Conservation (phyloP, 495 filamentous ascomycete genomes). For the Aspergillus nanangensis region DNA sequence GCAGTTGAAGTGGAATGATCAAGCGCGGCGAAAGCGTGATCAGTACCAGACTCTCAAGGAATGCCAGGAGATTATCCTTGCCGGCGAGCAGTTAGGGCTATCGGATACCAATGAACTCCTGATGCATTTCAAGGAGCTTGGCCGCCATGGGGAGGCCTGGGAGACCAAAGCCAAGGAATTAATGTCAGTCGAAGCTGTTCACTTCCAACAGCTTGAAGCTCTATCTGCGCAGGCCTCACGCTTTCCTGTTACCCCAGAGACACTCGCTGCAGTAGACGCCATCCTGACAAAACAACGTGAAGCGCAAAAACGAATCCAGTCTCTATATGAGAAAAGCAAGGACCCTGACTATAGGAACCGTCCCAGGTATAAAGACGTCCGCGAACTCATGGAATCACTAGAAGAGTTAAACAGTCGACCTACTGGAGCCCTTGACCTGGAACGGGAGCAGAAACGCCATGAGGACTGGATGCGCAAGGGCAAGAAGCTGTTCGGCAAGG, state of each 20-base stretch:
- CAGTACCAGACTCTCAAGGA: constrained; percentile 67
- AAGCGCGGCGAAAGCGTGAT: constrained; percentile 59
- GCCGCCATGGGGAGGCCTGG: constrained; percentile 76
- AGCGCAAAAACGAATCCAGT: constrained; percentile 79
- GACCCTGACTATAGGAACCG: constrained; percentile 70
- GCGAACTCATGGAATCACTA: constrained; percentile 80
- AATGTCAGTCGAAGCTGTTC: constrained; percentile 80
- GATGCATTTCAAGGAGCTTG: constrained; percentile 67
- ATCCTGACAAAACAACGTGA: constrained; percentile 96
- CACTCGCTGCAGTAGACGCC: constrained; percentile 77
- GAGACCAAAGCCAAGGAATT: constrained; percentile 91
- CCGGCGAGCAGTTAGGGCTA: constrained; percentile 71
- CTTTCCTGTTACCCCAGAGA: constrained; percentile 78
- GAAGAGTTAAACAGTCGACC: constrained; percentile 90
- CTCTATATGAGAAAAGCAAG: constrained; percentile 71
- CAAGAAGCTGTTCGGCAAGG: constrained; percentile 98
- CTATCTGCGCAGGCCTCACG: constrained; percentile 71
- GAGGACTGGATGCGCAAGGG: constrained; percentile 99
- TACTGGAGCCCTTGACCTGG: constrained; percentile 82
- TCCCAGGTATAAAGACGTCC: constrained; percentile 86
- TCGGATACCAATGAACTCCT: constrained; percentile 75
- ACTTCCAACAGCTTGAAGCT: constrained; percentile 93
- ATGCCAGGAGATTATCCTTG: constrained; percentile 70
- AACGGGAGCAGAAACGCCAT: constrained; percentile 91
- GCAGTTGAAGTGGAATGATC: constrained; percentile 85